A percentile compares a stretch with the other conserved stretches of the same genome.
These are phyloP conservation scores for Abortiporus biennis DNA, from an alignment of 1,284 basidiomycete genomes.

Conservation along the genomic window DNA sequence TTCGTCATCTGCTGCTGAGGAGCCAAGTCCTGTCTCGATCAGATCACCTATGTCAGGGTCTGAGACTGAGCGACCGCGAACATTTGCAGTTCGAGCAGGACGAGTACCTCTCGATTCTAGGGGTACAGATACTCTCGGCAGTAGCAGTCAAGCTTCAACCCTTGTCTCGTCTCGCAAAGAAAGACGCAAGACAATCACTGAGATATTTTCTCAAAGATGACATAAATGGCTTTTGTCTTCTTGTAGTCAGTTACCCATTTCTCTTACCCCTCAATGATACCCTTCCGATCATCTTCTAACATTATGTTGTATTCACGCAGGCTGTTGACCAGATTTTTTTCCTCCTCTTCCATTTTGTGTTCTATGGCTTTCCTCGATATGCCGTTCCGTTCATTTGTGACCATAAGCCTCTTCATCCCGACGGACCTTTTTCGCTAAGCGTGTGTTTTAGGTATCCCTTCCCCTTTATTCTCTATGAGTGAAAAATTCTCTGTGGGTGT, in stretches of 20 bases:
- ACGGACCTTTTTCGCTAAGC: not conserved
- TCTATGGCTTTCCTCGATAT: constrained; percentile 1
- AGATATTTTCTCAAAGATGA: constrained; percentile 34
- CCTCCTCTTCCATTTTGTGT: not conserved
- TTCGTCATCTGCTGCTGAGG: constrained; percentile 23
- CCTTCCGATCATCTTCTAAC: not conserved
- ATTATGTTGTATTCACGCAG: not conserved
- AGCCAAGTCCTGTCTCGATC: constrained; percentile 19
- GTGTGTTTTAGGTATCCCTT: not conserved
- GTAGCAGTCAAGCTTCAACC: constrained; percentile 29
- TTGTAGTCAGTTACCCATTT: not conserved
- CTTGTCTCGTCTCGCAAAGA: constrained; percentile 32
- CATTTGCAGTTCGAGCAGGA: constrained; percentile 30
- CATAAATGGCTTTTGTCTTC: constrained; percentile 4
- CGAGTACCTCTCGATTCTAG: constrained; percentile 41
- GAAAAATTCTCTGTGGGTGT: constrained; percentile 1
- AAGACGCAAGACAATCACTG: constrained; percentile 42
- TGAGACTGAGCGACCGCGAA: constrained; percentile 48
- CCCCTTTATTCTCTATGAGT: not conserved
- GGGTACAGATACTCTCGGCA: constrained; percentile 28
- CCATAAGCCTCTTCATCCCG: not conserved
- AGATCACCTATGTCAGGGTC: constrained; percentile 39
- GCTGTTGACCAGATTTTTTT: constrained; percentile 6
- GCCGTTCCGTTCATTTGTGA: constrained; percentile 4
- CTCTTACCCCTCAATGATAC: not conserved